A percentile compares a stretch with the other conserved stretches of the same genome.
Evolutionary conservation across 2,329 filamentous ascomycete genomes (phyloP).

Genomic region (Macrophomina tecta): DNA sequence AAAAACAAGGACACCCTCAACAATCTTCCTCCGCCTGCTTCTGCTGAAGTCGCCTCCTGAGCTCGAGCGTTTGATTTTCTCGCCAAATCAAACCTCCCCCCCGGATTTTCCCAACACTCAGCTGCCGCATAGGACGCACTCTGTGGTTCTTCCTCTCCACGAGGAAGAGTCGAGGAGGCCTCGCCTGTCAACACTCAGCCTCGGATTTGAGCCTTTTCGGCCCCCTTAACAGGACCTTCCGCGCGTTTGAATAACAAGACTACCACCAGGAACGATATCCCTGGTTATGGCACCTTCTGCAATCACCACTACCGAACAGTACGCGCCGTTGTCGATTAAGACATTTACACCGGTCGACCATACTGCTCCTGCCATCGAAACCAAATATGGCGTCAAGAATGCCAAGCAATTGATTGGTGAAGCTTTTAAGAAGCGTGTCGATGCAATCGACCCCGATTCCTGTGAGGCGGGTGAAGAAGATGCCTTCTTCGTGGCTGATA

Average conservation of each 20-base stretch:
- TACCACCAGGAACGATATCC: slow-evolving; percentile 39
- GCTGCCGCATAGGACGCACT: slow-evolving; percentile 99
- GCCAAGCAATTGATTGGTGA: slow-evolving; percentile 84
- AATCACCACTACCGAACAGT: slow-evolving; percentile 55
- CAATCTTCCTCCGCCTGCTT: slow-evolving; percentile 54
- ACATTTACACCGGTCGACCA: slow-evolving; percentile 29
- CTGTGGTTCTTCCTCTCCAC: slow-evolving; percentile 97
- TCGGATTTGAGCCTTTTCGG: slow-evolving; percentile 91
- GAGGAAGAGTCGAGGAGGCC: slow-evolving; percentile 99
- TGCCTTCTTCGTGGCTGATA: slow-evolving; percentile 96
- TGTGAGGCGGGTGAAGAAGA: slow-evolving; percentile 95
- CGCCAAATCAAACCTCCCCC: slow-evolving; percentile 48
- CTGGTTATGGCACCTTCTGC: slow-evolving; percentile 77
- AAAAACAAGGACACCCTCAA: slow-evolving; percentile 57
- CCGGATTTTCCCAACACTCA: slow-evolving; percentile 71
- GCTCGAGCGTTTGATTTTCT: slow-evolving; percentile 51
- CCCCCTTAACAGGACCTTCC: slow-evolving; percentile 78
- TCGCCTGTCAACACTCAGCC: slow-evolving; percentile 77
- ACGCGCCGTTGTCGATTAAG: slow-evolving; percentile 47
- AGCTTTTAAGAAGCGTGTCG: slow-evolving; percentile 84
- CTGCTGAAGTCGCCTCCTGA: slow-evolving; percentile 43
- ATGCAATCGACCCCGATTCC: slow-evolving; percentile 81
- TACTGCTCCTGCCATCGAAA: slow-evolving; percentile 30
- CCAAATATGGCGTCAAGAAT: slow-evolving; percentile 55
- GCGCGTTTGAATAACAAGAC: slow-evolving; percentile 30